A percentile compares a stretch with the other conserved stretches of the same genome.
These are phyloP conservation scores for Phyllosticta citribraziliensis DNA, from an alignment of 2,329 filamentous ascomycete genomes.

Conservation along the genomic window DNA sequence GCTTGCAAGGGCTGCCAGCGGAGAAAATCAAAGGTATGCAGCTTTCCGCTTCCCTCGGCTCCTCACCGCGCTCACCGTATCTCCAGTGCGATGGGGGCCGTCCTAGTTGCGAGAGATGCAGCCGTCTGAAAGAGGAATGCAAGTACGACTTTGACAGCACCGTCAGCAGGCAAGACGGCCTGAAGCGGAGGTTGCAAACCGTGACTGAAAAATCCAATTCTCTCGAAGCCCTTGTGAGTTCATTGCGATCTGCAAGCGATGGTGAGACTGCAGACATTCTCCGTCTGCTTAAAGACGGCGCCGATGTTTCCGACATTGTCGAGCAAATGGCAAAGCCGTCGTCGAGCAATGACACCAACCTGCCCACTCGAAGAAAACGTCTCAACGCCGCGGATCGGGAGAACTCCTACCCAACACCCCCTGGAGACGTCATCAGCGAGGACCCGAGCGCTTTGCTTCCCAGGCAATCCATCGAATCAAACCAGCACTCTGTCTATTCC, in stretches of 20 bases:
- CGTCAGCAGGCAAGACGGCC: constrained; percentile 8
- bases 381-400: not conserved
- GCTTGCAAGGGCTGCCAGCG: constrained; percentile 8
- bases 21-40: constrained; percentile 7
- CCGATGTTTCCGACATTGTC: not conserved
- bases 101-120: constrained; percentile 3
- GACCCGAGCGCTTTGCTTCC: not conserved
- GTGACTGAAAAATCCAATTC: constrained; percentile 4
- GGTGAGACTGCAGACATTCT: constrained; percentile 1
- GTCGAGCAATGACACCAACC: not conserved
- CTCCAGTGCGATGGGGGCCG: constrained; percentile 7
- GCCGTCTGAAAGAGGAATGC: constrained; percentile 6
- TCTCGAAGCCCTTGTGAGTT: constrained; percentile 5
- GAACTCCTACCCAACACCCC: constrained; percentile 1
- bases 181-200: constrained; percentile 6
- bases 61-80: not conserved
- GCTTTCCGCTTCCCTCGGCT: not conserved
- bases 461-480: not conserved
- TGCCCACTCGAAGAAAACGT: not conserved
- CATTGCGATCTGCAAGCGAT: constrained; percentile 1
- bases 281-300: not conserved
- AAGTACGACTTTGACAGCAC: constrained; percentile 7
- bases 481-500: not conserved
- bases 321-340: not conserved
- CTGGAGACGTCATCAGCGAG: not conserved